Conservation (phyloP, 179 eudicot genomes). For the Dionaea muscipula region DNA sequence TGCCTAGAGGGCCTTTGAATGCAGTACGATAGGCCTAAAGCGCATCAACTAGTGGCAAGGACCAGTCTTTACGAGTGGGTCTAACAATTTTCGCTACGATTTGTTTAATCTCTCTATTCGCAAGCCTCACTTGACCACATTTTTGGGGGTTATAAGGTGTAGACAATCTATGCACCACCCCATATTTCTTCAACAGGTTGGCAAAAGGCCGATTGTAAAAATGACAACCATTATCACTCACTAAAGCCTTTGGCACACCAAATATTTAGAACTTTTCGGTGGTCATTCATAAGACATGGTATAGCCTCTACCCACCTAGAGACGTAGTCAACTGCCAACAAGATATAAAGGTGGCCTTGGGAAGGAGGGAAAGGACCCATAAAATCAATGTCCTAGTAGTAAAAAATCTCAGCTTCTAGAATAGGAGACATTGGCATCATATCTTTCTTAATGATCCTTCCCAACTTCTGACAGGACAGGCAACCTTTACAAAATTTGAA, state of each 20-base stretch:
- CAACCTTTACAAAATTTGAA: neutral
- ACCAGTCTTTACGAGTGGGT: conserved; percentile 1
- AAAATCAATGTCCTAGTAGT: neutral
- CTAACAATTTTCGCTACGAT: conserved; percentile 5
- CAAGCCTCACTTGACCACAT: conserved; percentile 2
- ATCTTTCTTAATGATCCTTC: neutral
- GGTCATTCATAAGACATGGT: neutral
- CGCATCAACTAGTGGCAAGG: neutral
- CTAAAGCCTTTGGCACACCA: neutral
- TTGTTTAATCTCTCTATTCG: conserved; percentile 5
- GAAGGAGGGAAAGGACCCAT: conserved; percentile 10
- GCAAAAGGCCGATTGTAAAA: neutral
- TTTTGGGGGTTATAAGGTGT: neutral
- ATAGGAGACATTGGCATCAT: neutral
- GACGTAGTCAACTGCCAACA: neutral
- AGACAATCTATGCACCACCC: neutral
- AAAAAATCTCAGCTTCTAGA: neutral
- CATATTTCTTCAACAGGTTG: conserved; percentile 1
- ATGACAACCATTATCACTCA: conserved; percentile 1
- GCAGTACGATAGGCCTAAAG: conserved; percentile 6
- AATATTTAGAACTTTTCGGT: neutral
- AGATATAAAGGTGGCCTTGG: neutral
- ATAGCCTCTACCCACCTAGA: neutral
- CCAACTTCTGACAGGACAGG: neutral
- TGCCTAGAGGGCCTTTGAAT: neutral